Base-by-base conservation (phyloP, 2,329 filamentous ascomycete species). In the Alternaria sp. region DNA sequence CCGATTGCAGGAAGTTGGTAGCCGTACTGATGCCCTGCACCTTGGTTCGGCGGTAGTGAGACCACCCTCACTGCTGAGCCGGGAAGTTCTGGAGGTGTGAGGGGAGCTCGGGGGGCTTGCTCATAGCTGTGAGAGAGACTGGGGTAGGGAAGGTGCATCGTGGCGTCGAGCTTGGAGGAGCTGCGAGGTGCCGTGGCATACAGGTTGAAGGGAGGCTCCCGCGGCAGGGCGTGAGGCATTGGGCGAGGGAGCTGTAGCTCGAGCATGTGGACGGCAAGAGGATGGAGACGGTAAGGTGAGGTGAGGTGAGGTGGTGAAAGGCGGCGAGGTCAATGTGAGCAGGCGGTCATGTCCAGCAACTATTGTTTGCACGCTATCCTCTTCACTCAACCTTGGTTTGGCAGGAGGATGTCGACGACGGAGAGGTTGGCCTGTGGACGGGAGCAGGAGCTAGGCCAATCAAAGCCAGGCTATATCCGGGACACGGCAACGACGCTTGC, bases 211-310 rank as follows among this genome's bases (percentile, higher is more conserved):
- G 77, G 65, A 69, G 68, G 73, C 66, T 78, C 76, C 70, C 75
- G 71, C 41, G 75, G 71, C 58, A 80, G 65, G 67, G 77, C 77
- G 77, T 80, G 77, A 74, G 78, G 78, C 79, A 80, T 81, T 74
- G 78, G 76, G 46, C 73, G 72, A 28, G 78, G 78, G 33, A 79
- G 76, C 69, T 81, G 78, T 78, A 81, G 74, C 74, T 80, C 77
- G 71, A 80, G 77, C 78, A 80, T 80, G 67, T 68, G 73, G 73
- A 67, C 71, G 77, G 65, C 58, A 57, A 49, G 49, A 26, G 44
- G 28, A 66, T 51, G 59, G 47, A 46, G 50, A 47, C 20, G 53
- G 61, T 21, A 54, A 54, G 63, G 53, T 41, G 49, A 66, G 41
- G 57, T 65, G 55, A 60, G n/a, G n/a, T n/a, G n/a, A n/a, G n/a